A percentile compares a stretch with the other conserved stretches of the same genome.
Conservation (phyloP, 2,329 filamentous ascomycete species). For the Cytospora chrysosperma region DNA sequence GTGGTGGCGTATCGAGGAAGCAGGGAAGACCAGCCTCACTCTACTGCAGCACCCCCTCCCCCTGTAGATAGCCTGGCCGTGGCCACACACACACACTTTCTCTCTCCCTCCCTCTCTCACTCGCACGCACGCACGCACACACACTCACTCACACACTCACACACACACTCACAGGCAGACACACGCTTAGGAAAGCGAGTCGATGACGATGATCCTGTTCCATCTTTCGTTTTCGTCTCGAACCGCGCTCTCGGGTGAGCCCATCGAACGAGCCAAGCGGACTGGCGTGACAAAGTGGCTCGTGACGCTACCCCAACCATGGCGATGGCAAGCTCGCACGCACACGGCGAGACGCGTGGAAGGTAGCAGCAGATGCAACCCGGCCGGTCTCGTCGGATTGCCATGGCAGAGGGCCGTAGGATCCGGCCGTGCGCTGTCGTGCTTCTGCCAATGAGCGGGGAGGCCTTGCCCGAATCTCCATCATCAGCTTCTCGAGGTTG, state of each 20-base stretch:
- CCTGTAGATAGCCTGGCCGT: neutral
- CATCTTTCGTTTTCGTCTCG: neutral
- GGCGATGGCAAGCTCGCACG: neutral
- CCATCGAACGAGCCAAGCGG: neutral
- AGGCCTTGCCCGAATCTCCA: neutral
- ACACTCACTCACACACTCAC: neutral
- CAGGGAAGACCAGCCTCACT: slow-evolving; percentile 11
- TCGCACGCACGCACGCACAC: neutral
- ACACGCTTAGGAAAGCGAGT: neutral
- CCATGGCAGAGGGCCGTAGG: neutral
- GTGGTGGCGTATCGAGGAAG: slow-evolving; percentile 7
- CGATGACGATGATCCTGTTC: neutral
- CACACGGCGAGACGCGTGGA: slow-evolving; percentile 13
- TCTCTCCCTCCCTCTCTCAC: no score
- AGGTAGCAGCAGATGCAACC: neutral
- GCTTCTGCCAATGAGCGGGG: neutral
- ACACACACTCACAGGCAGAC: no score
- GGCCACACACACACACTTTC: neutral
- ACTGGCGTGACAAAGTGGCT: neutral
- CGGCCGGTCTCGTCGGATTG: neutral
- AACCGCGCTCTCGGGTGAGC: neutral
- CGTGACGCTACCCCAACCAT: neutral
- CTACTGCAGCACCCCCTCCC: neutral
- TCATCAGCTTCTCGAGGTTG: neutral
- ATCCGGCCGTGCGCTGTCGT: neutral